Conservation (phyloP, 768 basidiomycete genomes). For the Trametes gibbosa region DNA sequence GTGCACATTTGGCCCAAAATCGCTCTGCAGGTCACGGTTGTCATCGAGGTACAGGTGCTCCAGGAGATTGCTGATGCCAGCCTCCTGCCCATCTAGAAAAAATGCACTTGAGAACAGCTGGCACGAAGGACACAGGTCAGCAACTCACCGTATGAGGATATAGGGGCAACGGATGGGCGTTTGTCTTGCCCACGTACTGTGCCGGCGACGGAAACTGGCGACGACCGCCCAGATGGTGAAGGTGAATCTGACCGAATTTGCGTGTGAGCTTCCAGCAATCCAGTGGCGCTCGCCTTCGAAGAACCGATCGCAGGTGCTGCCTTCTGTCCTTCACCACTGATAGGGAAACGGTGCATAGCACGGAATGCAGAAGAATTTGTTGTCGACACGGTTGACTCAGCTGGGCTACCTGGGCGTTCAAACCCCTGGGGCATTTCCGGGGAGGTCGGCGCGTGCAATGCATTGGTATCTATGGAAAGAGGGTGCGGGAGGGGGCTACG, state of each 20-base stretch:
- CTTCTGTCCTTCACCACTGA: conserved; percentile 78
- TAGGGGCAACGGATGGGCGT: conserved; percentile 53
- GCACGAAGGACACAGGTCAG: not conserved
- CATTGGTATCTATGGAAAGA: conserved; percentile 13
- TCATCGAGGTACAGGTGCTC: conserved; percentile 90
- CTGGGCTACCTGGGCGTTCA: conserved; percentile 73
- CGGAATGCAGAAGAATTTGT: conserved; percentile 57
- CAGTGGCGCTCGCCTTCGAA: conserved; percentile 78
- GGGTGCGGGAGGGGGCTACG: conserved; percentile 42
- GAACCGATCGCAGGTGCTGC: conserved; percentile 90
- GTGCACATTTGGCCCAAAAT: conserved; percentile 88
- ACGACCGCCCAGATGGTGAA: conserved; percentile 73
- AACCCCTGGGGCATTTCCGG: conserved; percentile 31
- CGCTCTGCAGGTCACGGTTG: conserved; percentile 78
- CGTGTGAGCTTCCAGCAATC: conserved; percentile 75
- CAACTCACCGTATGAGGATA: conserved; percentile 68
- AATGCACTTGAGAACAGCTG: not conserved
- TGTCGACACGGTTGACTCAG: conserved; percentile 77
- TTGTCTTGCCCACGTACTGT: conserved; percentile 49
- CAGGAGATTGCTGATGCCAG: conserved; percentile 82
- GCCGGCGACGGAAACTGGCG: conserved; percentile 64
- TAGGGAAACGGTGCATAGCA: conserved; percentile 59
- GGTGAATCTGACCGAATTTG: conserved; percentile 67
- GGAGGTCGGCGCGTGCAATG: conserved; percentile 18
- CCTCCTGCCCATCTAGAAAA: conserved; percentile 78